Conservation (phyloP, 371 early-diverging fungal genomes). For the Zychaea mexicana region DNA sequence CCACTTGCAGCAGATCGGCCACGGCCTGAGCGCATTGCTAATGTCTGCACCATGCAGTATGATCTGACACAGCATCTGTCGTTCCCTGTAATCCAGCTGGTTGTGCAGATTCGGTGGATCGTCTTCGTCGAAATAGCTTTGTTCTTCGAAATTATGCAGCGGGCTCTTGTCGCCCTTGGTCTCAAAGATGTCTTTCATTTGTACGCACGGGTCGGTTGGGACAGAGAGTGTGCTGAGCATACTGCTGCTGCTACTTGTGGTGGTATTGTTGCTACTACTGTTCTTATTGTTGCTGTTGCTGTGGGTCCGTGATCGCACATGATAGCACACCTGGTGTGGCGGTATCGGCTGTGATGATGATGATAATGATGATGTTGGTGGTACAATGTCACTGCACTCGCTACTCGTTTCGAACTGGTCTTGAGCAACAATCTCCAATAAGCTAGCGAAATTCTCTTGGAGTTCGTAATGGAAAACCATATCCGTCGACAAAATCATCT, state of each 20-base stretch:
- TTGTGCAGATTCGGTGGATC: neutral
- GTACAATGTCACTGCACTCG: neutral
- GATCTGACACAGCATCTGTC: slow-evolving; percentile 67
- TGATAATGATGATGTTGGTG: neutral
- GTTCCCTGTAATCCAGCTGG: slow-evolving; percentile 39
- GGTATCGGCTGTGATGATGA: neutral
- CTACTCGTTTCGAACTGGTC: neutral
- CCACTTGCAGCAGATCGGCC: slow-evolving; percentile 84
- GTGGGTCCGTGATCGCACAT: neutral
- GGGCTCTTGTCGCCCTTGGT: slow-evolving; percentile 33
- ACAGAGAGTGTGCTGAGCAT: neutral
- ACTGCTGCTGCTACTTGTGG: neutral
- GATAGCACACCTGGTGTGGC: neutral
- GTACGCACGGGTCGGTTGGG: slow-evolving; percentile 1
- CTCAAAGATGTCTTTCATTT: slow-evolving; percentile 41
- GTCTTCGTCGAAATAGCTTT: neutral
- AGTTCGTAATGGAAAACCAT: slow-evolving; percentile 88
- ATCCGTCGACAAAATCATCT: slow-evolving; percentile 84
- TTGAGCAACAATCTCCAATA: slow-evolving; percentile 25
- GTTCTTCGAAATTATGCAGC: slow-evolving; percentile 28
- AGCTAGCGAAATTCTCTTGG: slow-evolving; percentile 58
- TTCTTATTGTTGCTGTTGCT: neutral
- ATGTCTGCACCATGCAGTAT: slow-evolving; percentile 89
- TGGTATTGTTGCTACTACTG: neutral
- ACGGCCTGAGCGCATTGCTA: slow-evolving; percentile 86